Evolutionary conservation across 225 moss, liverwort and hornwort genomes (phyloP), one percentile per base, ranked within the genome.

Genomic region (Asterella californica): DNA sequence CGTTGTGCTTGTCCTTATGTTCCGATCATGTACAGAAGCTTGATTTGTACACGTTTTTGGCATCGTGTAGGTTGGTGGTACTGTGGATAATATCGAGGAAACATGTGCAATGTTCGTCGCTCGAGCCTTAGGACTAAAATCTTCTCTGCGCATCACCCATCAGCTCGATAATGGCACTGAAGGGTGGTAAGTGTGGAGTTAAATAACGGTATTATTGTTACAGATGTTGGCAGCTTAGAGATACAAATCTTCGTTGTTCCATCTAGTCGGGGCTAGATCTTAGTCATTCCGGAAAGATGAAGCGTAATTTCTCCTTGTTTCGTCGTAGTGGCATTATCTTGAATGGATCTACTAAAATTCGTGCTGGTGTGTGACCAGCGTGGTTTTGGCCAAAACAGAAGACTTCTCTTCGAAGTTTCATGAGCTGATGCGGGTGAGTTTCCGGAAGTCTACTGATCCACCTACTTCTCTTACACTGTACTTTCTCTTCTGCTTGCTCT

Each of bases 101-200:
- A 93, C 90, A 73, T 93, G 89, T 86, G 99, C 95, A 79, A 88
- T 88, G 42, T 89, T 90, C 85, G 85, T 90, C 78, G 92, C 92
- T 82, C 90, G 95, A 65, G 92, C 90, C 30, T 82, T 95, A 30
- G 85, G 89, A 76, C 84, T 92, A 25, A 83, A 90, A 80, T 74
- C 82, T 65, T 89, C 92, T 50, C 83, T 99, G 70, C 88, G 84
- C 84, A 87, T 99, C 78, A 99, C 95, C 24, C 99, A 99, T 81
- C 99, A 99, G 85, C 91, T 99, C 53, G 99, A 99, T 80, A 87
- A 93, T 46, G 93, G 99, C 81, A 99, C 92, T 67, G 99, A 99
- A 86, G 99, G 99, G 70, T 99, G 99, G 96, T 97, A 77, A 80
- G 86, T 74, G 0, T 24, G 61, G 59, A 60, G 57, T 22, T 24